Base-by-base conservation (phyloP, 495 filamentous ascomycete genomes). In the Staphylotrichum tortipilum region DNA sequence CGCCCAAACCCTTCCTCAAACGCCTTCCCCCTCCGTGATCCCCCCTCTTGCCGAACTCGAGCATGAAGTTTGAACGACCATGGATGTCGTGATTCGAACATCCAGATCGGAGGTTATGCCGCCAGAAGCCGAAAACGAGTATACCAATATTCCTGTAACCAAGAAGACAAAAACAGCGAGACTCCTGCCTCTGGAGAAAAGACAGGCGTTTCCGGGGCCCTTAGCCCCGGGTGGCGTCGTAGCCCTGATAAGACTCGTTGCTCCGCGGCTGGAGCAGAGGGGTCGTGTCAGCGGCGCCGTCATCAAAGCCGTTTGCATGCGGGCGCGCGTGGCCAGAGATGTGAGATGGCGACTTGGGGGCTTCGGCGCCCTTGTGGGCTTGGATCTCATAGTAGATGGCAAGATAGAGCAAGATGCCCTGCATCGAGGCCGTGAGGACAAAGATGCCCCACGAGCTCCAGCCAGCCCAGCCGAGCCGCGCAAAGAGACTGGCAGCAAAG, bases 401-500 rank as follows among this genome's bases (percentile, higher is more conserved):
- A 84, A 98, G 82, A 18, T 58, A 73, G 43, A 98, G 70, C 44
- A 98, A 66, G n/a, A 76, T 73, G 18, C 88, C 94, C 65, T 98
- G 92, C 68, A 97, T 74, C 47, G 73, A 71, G 3, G 90, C 92
- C 0, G 91, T 94, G 41, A 96, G 74, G 36, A 94, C 70, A 59
- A 86, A 88, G 24, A 95, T 81, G 7, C 85, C 84, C 92, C 92
- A 98, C 1, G 87, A 85, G 67, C 94, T 97, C 92, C 92, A 98
- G 11, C 88, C 91, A 18, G 78, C 80, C 65, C 68, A 69, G 6
- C 92, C 92, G 31, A 95, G 74, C 38, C 92, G 78, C 10, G 78
- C 82, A 15, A 84, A 86, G 28, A 98, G 66, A 67, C 90, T 97
- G 15, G 73, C 82, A 2, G 90, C 88, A 74, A 90, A 97, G 18